Evolutionary conservation across 1,284 basidiomycete species (phyloP), one percentile per base, ranked within the genome.

Genomic region (Trichosporon faecale): DNA sequence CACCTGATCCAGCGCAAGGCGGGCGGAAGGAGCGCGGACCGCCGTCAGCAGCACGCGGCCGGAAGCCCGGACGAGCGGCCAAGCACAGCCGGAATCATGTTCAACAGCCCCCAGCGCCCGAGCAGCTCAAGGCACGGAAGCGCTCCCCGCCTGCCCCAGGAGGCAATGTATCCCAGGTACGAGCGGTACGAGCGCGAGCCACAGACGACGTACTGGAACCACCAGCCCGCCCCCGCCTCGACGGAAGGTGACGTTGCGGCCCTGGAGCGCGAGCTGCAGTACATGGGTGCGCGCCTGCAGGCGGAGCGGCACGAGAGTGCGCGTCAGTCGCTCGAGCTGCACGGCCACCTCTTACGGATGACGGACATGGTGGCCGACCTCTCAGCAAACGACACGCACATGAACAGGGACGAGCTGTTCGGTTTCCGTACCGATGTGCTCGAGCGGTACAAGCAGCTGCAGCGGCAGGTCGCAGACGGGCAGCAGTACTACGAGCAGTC

Each of bases 1-100:
- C 75, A 80, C 2, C 74, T 74, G 25, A 85, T 85, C 76, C 84
- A 83, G 73, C 77, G 81, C 37, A 83, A 83, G 68, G 77, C 80
- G 0, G 77, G 78, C n/a, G 75, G 80, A 8, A 73, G 75, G 61
- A 33, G 64, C 60, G 70, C 73, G 12, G 76, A 75, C 8, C 68
- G 70, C 5, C 44, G 40, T 5, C 55, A 70, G 3, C 33, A 52
- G 16, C 55, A 72, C 3, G 67, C 70, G 1, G 70, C 72, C 11
- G 79, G 78, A 11, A 76, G 77, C 8, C 31, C 44, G 8, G 68
- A 49, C 31, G 52, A 46, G 64, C 57, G 57, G 21, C 57, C 57
- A 14, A 25, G 21, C 3, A 61, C 57, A 5, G 29, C 57, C 14
- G 27, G 27, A 2, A 29, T 31, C 27, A 29, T 61, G 57, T 61